Conservation (phyloP, 805 yeast genomes). For the Starmera amethionina region DNA sequence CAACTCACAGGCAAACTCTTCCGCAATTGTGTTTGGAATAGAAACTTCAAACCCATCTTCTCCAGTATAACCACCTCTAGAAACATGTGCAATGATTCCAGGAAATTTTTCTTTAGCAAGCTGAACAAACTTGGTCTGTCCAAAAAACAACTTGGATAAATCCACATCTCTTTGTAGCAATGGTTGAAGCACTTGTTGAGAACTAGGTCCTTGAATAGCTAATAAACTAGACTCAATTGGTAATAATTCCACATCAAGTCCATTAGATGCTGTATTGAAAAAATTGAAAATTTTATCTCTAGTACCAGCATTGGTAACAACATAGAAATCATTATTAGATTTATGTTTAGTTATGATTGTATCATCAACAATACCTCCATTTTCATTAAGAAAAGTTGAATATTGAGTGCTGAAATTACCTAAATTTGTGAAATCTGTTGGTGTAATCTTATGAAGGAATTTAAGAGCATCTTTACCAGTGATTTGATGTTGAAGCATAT, state of each 20-base stretch:
- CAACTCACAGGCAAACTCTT: slow-evolving; percentile 51
- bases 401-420: slow-evolving; percentile 55
- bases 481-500: slow-evolving; percentile 88
- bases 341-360: slow-evolving; percentile 80
- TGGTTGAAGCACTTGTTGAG: slow-evolving; percentile 57
- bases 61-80: slow-evolving; percentile 96
- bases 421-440: slow-evolving; percentile 63
- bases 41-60: slow-evolving; percentile 97
- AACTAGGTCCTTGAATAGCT: slow-evolving; percentile 90
- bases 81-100: slow-evolving; percentile 51
- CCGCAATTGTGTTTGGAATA: slow-evolving; percentile 51
- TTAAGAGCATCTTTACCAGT: slow-evolving; percentile 57
- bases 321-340: slow-evolving; percentile 53
- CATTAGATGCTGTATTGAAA: slow-evolving; percentile 40
- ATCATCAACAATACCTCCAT: slow-evolving; percentile 90
- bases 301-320: slow-evolving; percentile 96
- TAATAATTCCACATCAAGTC: slow-evolving; percentile 24
- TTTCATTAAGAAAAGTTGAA: slow-evolving; percentile 61
- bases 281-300: slow-evolving; percentile 70
- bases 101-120: slow-evolving; percentile 20
- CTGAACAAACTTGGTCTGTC: slow-evolving; percentile 34
- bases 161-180: slow-evolving; percentile 40
- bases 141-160: slow-evolving; percentile 61
- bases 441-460: slow-evolving; percentile 76
- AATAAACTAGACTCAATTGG: slow-evolving; percentile 65